Evolutionary conservation across 2,329 filamentous ascomycete genomes (phyloP).

Genomic region (Fusarium dimerum): DNA sequence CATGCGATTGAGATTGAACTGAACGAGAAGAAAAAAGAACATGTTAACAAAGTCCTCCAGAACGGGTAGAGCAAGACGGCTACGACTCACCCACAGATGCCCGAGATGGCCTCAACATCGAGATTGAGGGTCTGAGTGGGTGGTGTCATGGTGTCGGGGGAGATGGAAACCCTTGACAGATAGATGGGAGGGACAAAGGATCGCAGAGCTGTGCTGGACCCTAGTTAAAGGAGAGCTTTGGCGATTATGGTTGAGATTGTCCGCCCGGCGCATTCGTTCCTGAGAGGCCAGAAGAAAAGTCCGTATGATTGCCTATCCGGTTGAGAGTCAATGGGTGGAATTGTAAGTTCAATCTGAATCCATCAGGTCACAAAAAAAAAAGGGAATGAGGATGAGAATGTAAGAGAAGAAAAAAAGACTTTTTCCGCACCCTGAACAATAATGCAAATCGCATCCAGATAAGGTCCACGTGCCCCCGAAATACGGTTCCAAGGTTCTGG

Average conservation of each 20-base stretch:
- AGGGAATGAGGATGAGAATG: slow-evolving; percentile 12
- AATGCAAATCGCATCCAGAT: slow-evolving; percentile 14
- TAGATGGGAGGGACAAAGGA: slow-evolving; percentile 16
- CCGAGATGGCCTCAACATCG: slow-evolving; percentile 87
- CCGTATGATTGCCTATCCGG: too few species aligned
- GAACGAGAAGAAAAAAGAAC: background rate
- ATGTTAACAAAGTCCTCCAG: slow-evolving; percentile 8
- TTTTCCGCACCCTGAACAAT: slow-evolving; percentile 13
- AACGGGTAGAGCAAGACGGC: background rate
- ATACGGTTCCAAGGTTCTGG: slow-evolving; percentile 12
- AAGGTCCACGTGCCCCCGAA: slow-evolving; percentile 22
- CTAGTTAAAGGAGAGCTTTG: slow-evolving; percentile 2
- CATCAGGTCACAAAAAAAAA: slow-evolving; percentile 18
- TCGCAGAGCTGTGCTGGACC: slow-evolving; percentile 14
- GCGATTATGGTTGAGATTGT: slow-evolving; percentile 1
- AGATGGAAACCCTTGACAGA: slow-evolving; percentile 7
- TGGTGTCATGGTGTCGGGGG: slow-evolving; percentile 47
- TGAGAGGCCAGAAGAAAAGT: background rate
- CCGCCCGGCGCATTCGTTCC: slow-evolving; percentile 11
- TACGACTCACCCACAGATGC: slow-evolving; percentile 74
- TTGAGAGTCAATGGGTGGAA: too few species aligned
- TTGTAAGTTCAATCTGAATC: too few species aligned
- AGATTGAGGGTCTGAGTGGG: slow-evolving; percentile 64
- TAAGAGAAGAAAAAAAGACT: slow-evolving; percentile 19
- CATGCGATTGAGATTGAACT: slow-evolving; percentile 95